Base-by-base conservation (phyloP, 345 rosid genomes). In the Punica granatum region DNA sequence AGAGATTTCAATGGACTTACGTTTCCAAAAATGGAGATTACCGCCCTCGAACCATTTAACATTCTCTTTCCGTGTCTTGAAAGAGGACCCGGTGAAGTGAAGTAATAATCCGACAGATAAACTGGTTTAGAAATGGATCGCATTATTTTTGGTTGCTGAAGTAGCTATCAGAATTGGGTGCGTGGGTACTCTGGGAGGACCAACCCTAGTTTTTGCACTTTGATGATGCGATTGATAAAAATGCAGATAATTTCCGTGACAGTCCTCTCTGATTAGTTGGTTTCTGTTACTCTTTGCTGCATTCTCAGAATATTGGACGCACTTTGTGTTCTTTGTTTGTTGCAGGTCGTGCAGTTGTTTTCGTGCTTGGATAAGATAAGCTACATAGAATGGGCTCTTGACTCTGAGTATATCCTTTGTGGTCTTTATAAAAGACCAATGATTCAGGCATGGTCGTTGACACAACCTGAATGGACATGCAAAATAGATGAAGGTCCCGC, bases 401-500 rank as follows among this genome's bases (percentile, higher is more conserved):
- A 91, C 78, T 91, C 99, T 3, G 96, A 91, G 19, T 94, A 89
- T 75, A 91, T 94, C 71, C 97, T 94, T 0, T 94, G 98, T 67
- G 98, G 99, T 66, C 90, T 94, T 46, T 82, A 85, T 31, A 89
- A 88, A 68, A 88, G 88, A 75, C 96, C 97, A 0, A 89, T 91
- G 95, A 89, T 94, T 72, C 98, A 94, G 80, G 99, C 88, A 23
- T 94, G 98, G 98, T 91, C 97, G 1, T 75, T 91, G 72, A 54
- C 85, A 60, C 95, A 94, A 76, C 96, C 98, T 46, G 96, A 91
- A 73, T 94, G 98, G 99, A 91, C 96, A 16, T 94, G 99, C 75
- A 91, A 91, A 78, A 94, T 94, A 34, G 99, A 94, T 67, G 98
- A 94, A 83, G 99, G 98, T 69, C 93, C 88, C 30, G 96, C 99